phyloP scores from a whole-genome alignment of 2,329 filamentous ascomycete species.

The Penicillium rolfsii region DNA sequence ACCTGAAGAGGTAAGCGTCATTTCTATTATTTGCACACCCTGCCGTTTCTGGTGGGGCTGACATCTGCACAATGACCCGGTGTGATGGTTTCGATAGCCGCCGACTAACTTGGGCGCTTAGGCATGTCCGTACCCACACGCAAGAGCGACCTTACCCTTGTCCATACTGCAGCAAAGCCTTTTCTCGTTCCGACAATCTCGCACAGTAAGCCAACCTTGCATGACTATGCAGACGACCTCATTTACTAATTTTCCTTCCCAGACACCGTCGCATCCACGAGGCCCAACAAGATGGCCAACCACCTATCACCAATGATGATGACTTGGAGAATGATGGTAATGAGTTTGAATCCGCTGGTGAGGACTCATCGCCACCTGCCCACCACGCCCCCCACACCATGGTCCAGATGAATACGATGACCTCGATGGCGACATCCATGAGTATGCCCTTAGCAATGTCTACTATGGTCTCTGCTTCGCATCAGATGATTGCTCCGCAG shows the following conservation, averaged over 20 bases:
- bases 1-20: slow-evolving; percentile 87
- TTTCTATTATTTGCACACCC: slow-evolving; percentile 37
- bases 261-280: slow-evolving; percentile 82
- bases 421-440: slow-evolving; percentile 43
- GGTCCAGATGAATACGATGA: slow-evolving; percentile 40
- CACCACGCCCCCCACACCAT: slow-evolving; percentile 33
- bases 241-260: slow-evolving; percentile 41
- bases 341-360: slow-evolving; percentile 77
- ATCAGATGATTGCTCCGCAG: slow-evolving; percentile 49
- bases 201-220: slow-evolving; percentile 72
- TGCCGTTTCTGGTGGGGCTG: slow-evolving; percentile 20
- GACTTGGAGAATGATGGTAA: slow-evolving; percentile 89
- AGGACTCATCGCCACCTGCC: slow-evolving; percentile 67
- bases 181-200: slow-evolving; percentile 97
- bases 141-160: slow-evolving; percentile 99
- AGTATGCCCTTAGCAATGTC: slow-evolving; percentile 43
- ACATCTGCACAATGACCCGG: slow-evolving; percentile 38
- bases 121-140: slow-evolving; percentile 98
- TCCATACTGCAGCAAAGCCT: slow-evolving; percentile 97
- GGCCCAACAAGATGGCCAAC: slow-evolving; percentile 62
- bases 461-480: slow-evolving; percentile 40
- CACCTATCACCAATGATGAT: slow-evolving; percentile 63
- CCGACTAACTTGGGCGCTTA: slow-evolving; percentile 60
- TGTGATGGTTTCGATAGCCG: slow-evolving; percentile 53
- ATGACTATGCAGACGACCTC: slow-evolving; percentile 4